phyloP scores from a whole-genome alignment of 2,329 filamentous ascomycete species.

The Xylaria sp. region DNA sequence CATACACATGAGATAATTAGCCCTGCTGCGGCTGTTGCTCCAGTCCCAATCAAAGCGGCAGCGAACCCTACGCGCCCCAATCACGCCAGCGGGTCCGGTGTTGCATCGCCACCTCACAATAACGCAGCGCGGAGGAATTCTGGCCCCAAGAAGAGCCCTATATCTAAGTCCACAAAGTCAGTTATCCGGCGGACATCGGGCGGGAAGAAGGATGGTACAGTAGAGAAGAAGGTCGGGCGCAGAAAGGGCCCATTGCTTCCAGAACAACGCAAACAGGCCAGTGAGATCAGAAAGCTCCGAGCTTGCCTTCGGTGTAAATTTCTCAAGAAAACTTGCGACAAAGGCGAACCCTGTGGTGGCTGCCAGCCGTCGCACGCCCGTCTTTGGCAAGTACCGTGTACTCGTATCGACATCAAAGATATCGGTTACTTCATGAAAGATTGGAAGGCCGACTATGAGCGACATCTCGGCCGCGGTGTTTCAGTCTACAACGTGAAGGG shows the following conservation, averaged over 20 bases:
- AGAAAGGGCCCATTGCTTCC: conserved; percentile 89
- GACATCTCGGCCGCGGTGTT: conserved; percentile 85
- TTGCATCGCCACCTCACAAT: conserved; percentile 66
- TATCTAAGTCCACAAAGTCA: conserved; percentile 83
- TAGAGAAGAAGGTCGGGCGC: conserved; percentile 92
- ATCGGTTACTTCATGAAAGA: conserved; percentile 99
- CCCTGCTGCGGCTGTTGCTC: conserved; percentile 73
- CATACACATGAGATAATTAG: conserved; percentile 69
- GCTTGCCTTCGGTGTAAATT: conserved; percentile 97
- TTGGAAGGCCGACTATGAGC: conserved; percentile 97
- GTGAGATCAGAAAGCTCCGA: conserved; percentile 93
- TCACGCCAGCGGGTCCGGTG: conserved; percentile 69
- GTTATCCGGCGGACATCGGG: conserved; percentile 81
- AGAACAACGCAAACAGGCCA: conserved; percentile 95
- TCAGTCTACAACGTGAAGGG: conserved; percentile 97
- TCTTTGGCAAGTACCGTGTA: conserved; percentile 97
- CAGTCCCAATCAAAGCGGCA: conserved; percentile 74
- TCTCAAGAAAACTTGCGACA: conserved; percentile 98
- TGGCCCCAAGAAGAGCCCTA: conserved; percentile 79
- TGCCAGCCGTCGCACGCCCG: conserved; percentile 96
- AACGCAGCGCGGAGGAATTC: conserved; percentile 74
- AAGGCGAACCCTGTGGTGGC: conserved; percentile 93
- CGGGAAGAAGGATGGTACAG: conserved; percentile 79
- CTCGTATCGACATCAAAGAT: conserved; percentile 97
- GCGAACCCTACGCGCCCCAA: conserved; percentile 68